Conservation (phyloP, 1,284 basidiomycete species). For the Spongiforma sp. region DNA sequence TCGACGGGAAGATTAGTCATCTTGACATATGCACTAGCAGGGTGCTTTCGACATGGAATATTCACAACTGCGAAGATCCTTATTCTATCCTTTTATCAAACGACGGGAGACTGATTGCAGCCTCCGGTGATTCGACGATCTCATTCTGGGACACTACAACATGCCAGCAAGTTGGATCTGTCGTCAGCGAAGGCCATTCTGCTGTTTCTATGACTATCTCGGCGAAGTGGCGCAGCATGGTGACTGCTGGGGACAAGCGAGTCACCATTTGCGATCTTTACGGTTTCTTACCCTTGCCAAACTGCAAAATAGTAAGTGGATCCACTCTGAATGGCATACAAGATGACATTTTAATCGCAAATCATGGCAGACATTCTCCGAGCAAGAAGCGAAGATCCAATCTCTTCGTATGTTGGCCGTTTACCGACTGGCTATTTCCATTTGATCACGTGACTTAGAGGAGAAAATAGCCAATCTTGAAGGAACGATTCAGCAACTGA, state of each 20-base stretch:
- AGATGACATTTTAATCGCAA: not conserved
- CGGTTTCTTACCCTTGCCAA: not conserved
- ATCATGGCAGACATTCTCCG: not conserved
- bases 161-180: too few species aligned
- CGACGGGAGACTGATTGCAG: too few species aligned
- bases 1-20: too few species aligned
- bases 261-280: not conserved
- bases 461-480: not conserved
- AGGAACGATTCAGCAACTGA: conserved; percentile 2
- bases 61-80: too few species aligned
- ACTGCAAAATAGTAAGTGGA: not conserved
- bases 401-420: not conserved
- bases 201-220: conserved; percentile 1
- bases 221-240: not conserved
- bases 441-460: not conserved
- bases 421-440: not conserved
- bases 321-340: not conserved
- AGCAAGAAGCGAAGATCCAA: not conserved
- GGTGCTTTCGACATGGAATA: too few species aligned
- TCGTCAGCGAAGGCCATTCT: too few species aligned
- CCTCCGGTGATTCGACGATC: too few species aligned
- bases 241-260: not conserved
- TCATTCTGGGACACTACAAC: too few species aligned
- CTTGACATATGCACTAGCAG: too few species aligned
- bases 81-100: too few species aligned